phyloP scores from a whole-genome alignment of 345 rosid genomes.

The Arabidopsis suecica region DNA sequence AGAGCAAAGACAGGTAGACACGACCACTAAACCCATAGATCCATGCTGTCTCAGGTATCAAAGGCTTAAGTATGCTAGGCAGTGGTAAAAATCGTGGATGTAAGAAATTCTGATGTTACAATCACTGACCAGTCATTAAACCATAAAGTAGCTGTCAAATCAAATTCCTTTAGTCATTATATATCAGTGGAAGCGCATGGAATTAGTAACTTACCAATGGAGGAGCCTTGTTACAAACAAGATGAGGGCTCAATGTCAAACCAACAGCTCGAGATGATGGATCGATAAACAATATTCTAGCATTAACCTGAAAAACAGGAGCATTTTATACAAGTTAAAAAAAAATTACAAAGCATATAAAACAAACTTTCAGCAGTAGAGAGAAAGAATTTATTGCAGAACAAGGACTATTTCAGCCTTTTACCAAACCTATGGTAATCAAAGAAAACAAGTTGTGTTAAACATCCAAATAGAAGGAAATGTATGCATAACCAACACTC shows the following conservation, averaged over 20 bases:
- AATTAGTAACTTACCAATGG: conserved; percentile 62
- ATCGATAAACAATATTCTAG: conserved; percentile 88
- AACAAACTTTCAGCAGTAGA: conserved; percentile 3
- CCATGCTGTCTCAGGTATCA: conserved; percentile 25
- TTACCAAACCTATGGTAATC: neutral
- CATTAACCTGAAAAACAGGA: conserved; percentile 67
- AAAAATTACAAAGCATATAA: conserved; percentile 6
- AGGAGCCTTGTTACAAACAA: conserved; percentile 78
- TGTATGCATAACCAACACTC: conserved; percentile 7
- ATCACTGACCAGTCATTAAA: neutral
- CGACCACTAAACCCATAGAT: conserved; percentile 19
- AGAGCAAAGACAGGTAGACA: conserved; percentile 8
- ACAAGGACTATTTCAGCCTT: conserved; percentile 3
- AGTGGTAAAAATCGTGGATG: conserved; percentile 6
- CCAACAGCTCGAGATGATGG: conserved; percentile 94
- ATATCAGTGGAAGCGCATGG: conserved; percentile 19
- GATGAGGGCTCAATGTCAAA: conserved; percentile 87
- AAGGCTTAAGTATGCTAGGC: neutral
- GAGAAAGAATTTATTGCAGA: neutral
- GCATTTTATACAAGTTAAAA: conserved; percentile 16
- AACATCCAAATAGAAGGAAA: conserved; percentile 9
- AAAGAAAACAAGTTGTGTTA: conserved; percentile 2
- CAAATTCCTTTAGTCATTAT: conserved; percentile 2
- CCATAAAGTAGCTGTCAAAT: conserved; percentile 10
- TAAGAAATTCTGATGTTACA: conserved; percentile 7